Evolutionary conservation across 2,329 filamentous ascomycete species (phyloP).

Genomic region (Westerdykella aurantiaca): DNA sequence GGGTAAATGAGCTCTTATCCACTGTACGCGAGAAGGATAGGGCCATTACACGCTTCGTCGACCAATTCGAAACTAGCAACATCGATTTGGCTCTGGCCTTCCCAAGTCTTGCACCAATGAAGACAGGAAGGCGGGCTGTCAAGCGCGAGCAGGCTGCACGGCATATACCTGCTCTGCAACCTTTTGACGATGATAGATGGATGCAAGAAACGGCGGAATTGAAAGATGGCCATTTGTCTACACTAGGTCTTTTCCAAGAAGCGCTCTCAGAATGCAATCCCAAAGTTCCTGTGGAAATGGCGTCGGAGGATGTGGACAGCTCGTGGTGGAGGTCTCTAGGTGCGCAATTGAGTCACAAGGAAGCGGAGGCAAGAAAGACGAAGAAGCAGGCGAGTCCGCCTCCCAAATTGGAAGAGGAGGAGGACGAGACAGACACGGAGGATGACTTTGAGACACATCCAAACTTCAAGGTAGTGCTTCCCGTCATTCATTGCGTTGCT

Average conservation of each 20-base stretch:
- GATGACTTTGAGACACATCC: constrained; percentile 35
- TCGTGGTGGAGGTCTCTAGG: constrained; percentile 21
- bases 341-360: constrained; percentile 8
- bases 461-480: constrained; percentile 22
- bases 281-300: constrained; percentile 21
- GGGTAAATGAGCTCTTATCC: constrained; percentile 46
- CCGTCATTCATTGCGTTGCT: not conserved
- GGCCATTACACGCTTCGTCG: constrained; percentile 52
- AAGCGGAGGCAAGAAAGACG: constrained; percentile 5
- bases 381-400: constrained; percentile 4
- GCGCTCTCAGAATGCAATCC: constrained; percentile 24
- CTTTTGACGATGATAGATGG: constrained; percentile 50
- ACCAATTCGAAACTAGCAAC: constrained; percentile 52
- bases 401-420: constrained; percentile 9
- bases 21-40: constrained; percentile 54
- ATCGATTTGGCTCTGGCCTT: constrained; percentile 54
- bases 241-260: constrained; percentile 31
- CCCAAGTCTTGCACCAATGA: constrained; percentile 47
- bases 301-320: constrained; percentile 10
- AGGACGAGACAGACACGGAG: constrained; percentile 23
- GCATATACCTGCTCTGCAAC: constrained; percentile 50
- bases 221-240: constrained; percentile 18
- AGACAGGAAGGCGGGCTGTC: constrained; percentile 39
- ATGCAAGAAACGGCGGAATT: constrained; percentile 22
- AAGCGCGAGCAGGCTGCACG: constrained; percentile 49